These are phyloP conservation scores for Alternaria panax DNA, from an alignment of 2,329 filamentous ascomycete genomes.

Conservation along the genomic window DNA sequence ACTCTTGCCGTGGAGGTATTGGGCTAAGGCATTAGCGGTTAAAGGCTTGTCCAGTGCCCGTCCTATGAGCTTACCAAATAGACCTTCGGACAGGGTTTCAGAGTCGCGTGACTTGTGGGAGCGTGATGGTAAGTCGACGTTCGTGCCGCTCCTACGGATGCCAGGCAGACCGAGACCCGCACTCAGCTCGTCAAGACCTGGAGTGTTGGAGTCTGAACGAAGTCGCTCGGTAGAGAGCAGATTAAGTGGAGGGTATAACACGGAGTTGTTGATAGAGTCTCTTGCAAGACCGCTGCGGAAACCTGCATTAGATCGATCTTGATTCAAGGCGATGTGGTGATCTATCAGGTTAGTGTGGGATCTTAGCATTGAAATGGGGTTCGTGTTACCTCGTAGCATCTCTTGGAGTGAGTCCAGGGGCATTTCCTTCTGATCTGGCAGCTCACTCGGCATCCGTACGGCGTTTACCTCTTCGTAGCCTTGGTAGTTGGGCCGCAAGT, in stretches of 20 bases:
- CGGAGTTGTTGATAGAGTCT: neutral
- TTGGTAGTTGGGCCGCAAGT: conserved; percentile 6
- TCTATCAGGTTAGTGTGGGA: conserved; percentile 1
- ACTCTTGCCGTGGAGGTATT: conserved; percentile 17
- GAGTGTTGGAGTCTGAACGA: conserved; percentile 8
- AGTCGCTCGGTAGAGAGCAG: neutral
- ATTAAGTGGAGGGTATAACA: neutral
- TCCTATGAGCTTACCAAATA: conserved; percentile 32
- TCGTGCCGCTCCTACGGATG: neutral
- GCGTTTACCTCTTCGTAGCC: neutral
- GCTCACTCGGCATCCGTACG: neutral
- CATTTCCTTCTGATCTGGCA: neutral
- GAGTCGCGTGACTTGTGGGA: conserved; percentile 8
- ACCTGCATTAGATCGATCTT: neutral
- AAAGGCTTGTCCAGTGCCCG: conserved; percentile 30
- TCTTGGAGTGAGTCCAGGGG: conserved; percentile 4
- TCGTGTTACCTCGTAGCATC: conserved; percentile 2
- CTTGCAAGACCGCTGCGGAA: neutral
- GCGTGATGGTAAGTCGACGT: neutral
- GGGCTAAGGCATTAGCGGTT: conserved; percentile 29
- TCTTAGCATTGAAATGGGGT: neutral
- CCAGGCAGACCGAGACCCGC: conserved; percentile 22
- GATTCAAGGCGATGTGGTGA: neutral
- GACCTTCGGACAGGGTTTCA: conserved; percentile 5
- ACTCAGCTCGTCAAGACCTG: conserved; percentile 28